Percentiles rank a stretch among this genome's conserved stretches.
Conservation (phyloP, 1,139 yeast genomes). For the Yamadazyma dushanensis region DNA sequence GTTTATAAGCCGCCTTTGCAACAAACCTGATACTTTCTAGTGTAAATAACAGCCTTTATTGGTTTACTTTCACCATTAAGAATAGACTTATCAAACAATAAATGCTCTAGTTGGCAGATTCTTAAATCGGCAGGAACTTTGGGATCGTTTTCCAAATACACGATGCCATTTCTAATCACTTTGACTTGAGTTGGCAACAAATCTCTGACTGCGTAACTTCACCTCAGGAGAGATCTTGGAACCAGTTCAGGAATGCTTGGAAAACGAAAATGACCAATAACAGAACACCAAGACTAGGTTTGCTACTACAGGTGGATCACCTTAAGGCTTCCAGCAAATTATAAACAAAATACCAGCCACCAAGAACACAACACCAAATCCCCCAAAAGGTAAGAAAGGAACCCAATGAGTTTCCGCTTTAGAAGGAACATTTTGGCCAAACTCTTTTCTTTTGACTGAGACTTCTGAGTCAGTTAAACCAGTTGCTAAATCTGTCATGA, state of each 20-base stretch:
- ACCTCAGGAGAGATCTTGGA: slow-evolving; percentile 51
- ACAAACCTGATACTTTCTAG: slow-evolving; percentile 25
- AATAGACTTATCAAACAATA: slow-evolving; percentile 35
- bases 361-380: slow-evolving; percentile 48
- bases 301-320: slow-evolving; percentile 49
- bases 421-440: slow-evolving; percentile 41
- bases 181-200: slow-evolving; percentile 41
- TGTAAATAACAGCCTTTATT: slow-evolving; percentile 19
- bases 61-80: slow-evolving; percentile 38
- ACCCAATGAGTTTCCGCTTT: slow-evolving; percentile 35
- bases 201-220: slow-evolving; percentile 48
- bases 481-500: slow-evolving; percentile 17
- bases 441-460: slow-evolving; percentile 18
- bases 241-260: slow-evolving; percentile 50
- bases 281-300: slow-evolving; percentile 46
- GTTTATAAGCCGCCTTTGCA: slow-evolving; percentile 44
- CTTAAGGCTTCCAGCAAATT: slow-evolving; percentile 52
- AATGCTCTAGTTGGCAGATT: slow-evolving; percentile 26
- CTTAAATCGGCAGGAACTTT: slow-evolving; percentile 37
- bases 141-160: slow-evolving; percentile 24
- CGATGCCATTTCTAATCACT: slow-evolving; percentile 26
- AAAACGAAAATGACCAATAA: slow-evolving; percentile 44
- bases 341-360: slow-evolving; percentile 47
- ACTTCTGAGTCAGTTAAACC: slow-evolving; percentile 22
- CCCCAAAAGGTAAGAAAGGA: slow-evolving; percentile 48